Conservation (phyloP, 768 basidiomycete species). For the Boletus rufocinnamomeus region DNA sequence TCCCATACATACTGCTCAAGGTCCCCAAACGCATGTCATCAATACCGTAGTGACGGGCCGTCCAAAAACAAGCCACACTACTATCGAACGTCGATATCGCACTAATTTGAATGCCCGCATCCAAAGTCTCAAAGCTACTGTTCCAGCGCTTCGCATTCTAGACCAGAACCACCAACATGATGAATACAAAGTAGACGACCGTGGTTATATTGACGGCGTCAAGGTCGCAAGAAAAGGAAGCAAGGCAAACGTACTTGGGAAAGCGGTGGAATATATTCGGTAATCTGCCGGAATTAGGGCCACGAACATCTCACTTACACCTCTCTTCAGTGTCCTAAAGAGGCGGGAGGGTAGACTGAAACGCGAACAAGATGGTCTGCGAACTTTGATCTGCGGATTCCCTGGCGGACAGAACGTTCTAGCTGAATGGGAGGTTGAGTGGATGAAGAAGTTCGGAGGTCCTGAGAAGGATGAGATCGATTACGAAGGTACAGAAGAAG, state of each 20-base stretch:
- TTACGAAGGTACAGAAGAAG: constrained; percentile 40
- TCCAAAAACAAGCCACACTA: constrained; percentile 84
- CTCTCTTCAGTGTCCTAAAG: constrained; percentile 64
- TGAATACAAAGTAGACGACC: constrained; percentile 63
- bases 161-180: constrained; percentile 53
- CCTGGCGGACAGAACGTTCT: constrained; percentile 74
- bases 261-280: constrained; percentile 88
- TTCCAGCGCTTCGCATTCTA: constrained; percentile 79
- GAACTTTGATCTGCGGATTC: constrained; percentile 65
- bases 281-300: constrained; percentile 30
- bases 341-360: constrained; percentile 69
- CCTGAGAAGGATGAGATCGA: constrained; percentile 75
- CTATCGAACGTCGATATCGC: constrained; percentile 85
- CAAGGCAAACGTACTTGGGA: constrained; percentile 88
- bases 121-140: constrained; percentile 74
- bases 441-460: constrained; percentile 73
- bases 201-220: constrained; percentile 91
- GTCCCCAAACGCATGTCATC: constrained; percentile 26
- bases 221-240: constrained; percentile 88
- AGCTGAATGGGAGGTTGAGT: constrained; percentile 75
- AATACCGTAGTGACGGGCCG: constrained; percentile 20
- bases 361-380: constrained; percentile 75
- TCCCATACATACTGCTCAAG: constrained; percentile 27
- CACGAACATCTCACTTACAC: constrained; percentile 7
- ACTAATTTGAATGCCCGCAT: constrained; percentile 89